Evolutionary conservation across 2,329 filamentous ascomycete genomes (phyloP), one percentile per base, ranked within the genome.

Genomic region (Colletotrichum gloeosporioides): DNA sequence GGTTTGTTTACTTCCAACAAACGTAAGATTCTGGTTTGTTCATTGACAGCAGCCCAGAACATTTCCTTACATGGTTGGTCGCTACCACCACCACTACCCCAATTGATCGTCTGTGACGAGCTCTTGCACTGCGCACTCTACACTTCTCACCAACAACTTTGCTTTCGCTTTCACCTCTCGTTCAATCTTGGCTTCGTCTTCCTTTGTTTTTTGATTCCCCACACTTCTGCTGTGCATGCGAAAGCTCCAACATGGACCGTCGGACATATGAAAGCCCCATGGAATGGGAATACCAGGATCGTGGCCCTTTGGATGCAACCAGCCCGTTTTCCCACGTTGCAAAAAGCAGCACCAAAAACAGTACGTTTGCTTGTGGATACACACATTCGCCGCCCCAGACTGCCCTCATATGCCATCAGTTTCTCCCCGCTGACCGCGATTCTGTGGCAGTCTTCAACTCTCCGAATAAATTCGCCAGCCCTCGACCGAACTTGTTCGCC

Each of bases 251-350:
- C 79, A 92, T 90, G 88, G 87, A 91, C 70, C 87, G 87, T 78
- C 87, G 92, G 80, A 91, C 89, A 3, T 89, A 87, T 78, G 91
- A 93, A 83, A 87, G 90, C 77, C 91, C 87, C 78, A 93, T 93
- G 92, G 92, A 93, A 80, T 93, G 90, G 90, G 90, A 93, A 81
- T 93, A 92, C 82, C 89, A 93, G 79, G 88, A 87, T 77, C 83
- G 86, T 64, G 91, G 89, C 3, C 91, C 91, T 22, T 83, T 91
- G 76, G 92, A 93, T 83, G 88, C 88, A 22, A 91, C 90, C 12
- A 93, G 91, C 78, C 92, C 92, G 3, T 93, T 93, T 82, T 87
- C 89, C 25, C 90, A 91, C 78, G 87, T 89, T 49, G 86, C 87
- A 1, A 87, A 83, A 80, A 63, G 36, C 57, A 82, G 80, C 65